Evolutionary conservation across 352 stramenopile species (phyloP).

Genomic region (Phytophthora pistaciae): DNA sequence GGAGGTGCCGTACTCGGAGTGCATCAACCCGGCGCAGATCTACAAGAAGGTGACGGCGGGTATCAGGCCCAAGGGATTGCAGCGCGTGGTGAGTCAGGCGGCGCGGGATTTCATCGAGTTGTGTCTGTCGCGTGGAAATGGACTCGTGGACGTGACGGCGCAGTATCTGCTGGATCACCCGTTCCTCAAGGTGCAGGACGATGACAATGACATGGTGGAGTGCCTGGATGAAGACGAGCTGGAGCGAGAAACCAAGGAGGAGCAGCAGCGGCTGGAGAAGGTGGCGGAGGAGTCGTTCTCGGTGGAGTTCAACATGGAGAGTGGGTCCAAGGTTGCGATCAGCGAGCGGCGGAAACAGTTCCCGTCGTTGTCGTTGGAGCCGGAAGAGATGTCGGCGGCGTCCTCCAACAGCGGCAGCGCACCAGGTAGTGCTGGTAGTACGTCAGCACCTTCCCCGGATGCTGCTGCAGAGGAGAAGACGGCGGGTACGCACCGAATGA

Average conservation of each 20-base stretch:
- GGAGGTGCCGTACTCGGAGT: conserved; percentile 98
- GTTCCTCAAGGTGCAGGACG: conserved; percentile 82
- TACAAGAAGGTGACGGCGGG: conserved; percentile 93
- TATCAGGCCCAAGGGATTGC: conserved; percentile 76
- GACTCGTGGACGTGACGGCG: conserved; percentile 82
- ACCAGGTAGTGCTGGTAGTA: conserved; percentile 25
- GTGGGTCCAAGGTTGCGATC: conserved; percentile 58
- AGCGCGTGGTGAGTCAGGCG: conserved; percentile 78
- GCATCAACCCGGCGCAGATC: conserved; percentile 91
- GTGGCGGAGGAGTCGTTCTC: conserved; percentile 75
- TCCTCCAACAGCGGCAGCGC: conserved; percentile 31
- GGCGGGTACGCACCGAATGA: conserved; percentile 48
- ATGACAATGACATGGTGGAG: conserved; percentile 84
- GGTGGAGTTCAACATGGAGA: conserved; percentile 82
- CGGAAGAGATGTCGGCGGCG: conserved; percentile 53
- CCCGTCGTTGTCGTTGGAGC: conserved; percentile 63
- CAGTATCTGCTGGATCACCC: conserved; percentile 79
- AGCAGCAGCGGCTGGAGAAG: conserved; percentile 58
- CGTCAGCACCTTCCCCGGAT: conserved; percentile 14
- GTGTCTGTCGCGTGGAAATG: conserved; percentile 83
- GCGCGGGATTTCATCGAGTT: conserved; percentile 88
- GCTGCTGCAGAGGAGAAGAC: conserved; percentile 59
- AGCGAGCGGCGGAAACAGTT: conserved; percentile 63
- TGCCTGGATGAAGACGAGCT: conserved; percentile 77
- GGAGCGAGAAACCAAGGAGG: conserved; percentile 54